Percentiles rank a stretch among this genome's conserved stretches.
These are phyloP conservation scores for Paragyromitra xinjiangensis DNA, from an alignment of 495 filamentous ascomycete genomes.

Conservation along the genomic window DNA sequence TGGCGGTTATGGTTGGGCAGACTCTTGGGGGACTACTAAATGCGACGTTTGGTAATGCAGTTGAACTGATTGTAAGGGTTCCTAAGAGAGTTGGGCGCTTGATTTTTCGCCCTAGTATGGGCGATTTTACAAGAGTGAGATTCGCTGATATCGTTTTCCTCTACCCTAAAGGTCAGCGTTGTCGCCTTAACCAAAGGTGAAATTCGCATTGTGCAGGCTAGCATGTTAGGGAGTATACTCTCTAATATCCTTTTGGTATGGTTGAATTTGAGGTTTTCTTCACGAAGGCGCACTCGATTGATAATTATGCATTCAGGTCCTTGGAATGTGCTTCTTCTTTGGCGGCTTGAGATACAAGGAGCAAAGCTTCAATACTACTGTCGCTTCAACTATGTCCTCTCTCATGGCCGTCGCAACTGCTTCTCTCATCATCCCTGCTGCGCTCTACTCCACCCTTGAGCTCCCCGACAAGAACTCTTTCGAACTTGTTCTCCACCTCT, in stretches of 20 bases:
- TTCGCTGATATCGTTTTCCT: conserved; percentile 23
- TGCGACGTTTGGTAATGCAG: conserved; percentile 84
- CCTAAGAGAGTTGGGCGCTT: neutral
- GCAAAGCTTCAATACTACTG: conserved; percentile 83
- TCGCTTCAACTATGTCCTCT: conserved; percentile 94
- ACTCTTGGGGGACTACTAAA: conserved; percentile 92
- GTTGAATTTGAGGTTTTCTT: conserved; percentile 31
- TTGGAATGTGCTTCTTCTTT: conserved; percentile 95
- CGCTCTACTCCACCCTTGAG: conserved; percentile 69
- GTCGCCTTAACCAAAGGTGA: conserved; percentile 85
- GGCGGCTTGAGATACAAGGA: conserved; percentile 78
- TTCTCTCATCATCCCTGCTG: conserved; percentile 91
- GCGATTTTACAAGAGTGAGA: neutral
- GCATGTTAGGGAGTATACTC: conserved; percentile 96
- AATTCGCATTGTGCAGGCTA: conserved; percentile 94
- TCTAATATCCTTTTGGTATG: conserved; percentile 87
- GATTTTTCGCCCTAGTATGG: neutral
- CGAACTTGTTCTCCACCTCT: conserved; percentile 79
- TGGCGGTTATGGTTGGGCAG: conserved; percentile 83
- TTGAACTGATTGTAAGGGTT: conserved; percentile 88
- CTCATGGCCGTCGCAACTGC: conserved; percentile 92
- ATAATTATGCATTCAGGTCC: conserved; percentile 60
- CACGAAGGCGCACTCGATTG: conserved; percentile 25
- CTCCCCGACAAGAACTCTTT: conserved; percentile 60
- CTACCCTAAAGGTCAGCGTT: conserved; percentile 77